phyloP scores from a whole-genome alignment of 2,329 filamentous ascomycete species.

The Microdochium nivale region DNA sequence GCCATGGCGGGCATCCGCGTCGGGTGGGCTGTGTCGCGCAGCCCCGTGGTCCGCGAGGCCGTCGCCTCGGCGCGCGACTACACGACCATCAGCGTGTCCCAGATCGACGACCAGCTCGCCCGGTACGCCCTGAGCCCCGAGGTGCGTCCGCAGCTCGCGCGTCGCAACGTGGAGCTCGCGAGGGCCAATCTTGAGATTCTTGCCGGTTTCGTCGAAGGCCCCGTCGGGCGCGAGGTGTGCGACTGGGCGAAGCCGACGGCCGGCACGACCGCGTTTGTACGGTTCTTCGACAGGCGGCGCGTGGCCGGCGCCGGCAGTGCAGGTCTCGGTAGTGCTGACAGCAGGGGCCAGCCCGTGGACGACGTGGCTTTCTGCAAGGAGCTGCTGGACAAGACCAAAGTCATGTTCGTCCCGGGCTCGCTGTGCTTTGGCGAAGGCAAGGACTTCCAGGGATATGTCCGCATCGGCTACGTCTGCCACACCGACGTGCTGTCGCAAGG shows the following conservation, averaged over 20 bases:
- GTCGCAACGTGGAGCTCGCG: slow-evolving; percentile 55
- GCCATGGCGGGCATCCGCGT: slow-evolving; percentile 72
- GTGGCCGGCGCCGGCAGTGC: too few species aligned
- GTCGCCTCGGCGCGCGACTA: slow-evolving; percentile 65
- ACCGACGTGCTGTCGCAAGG: slow-evolving; percentile 62
- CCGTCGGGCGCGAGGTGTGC: slow-evolving; percentile 27
- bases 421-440: slow-evolving; percentile 59
- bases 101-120: slow-evolving; percentile 71
- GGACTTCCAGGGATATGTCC: slow-evolving; percentile 66
- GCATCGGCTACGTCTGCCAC: slow-evolving; percentile 68
- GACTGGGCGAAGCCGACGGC: slow-evolving; percentile 65
- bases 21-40: slow-evolving; percentile 72
- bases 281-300: slow-evolving; percentile 40
- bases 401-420: slow-evolving; percentile 67
- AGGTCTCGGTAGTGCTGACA: slow-evolving; percentile 39
- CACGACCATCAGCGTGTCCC: slow-evolving; percentile 79
- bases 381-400: slow-evolving; percentile 59
- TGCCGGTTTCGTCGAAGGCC: slow-evolving; percentile 51
- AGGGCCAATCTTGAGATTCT: slow-evolving; percentile 51
- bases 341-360: slow-evolving; percentile 46
- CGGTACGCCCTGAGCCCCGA: slow-evolving; percentile 57
- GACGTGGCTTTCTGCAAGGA: slow-evolving; percentile 64
- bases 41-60: slow-evolving; percentile 50
- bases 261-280: slow-evolving; percentile 72
- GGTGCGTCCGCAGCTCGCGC: slow-evolving; percentile 31